Conservation (phyloP, 2,329 filamentous ascomycete genomes). For the Truncatella angustata region DNA sequence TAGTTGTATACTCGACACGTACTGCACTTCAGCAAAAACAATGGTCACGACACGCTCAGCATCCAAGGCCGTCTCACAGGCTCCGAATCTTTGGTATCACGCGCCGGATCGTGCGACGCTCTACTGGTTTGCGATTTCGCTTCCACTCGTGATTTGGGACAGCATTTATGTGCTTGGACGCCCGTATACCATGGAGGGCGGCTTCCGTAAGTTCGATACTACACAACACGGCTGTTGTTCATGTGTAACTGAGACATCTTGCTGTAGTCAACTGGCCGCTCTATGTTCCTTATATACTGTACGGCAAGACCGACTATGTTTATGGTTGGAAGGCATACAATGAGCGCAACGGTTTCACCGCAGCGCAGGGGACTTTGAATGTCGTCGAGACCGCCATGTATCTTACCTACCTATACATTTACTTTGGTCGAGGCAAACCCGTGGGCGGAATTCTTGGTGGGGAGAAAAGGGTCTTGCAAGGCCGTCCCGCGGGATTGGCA, state of each 20-base stretch:
- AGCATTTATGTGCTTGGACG: constrained; percentile 74
- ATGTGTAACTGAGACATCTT: neutral
- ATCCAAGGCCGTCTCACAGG: constrained; percentile 9
- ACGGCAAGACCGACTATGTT: constrained; percentile 75
- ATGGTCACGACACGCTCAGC: constrained; percentile 30
- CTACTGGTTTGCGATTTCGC: constrained; percentile 70
- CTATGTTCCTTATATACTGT: constrained; percentile 76
- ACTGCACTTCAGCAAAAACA: too few species aligned
- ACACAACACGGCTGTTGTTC: neutral
- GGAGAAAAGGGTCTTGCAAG: constrained; percentile 34
- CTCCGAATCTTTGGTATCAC: constrained; percentile 38
- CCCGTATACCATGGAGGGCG: constrained; percentile 79
- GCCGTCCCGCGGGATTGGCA: constrained; percentile 42
- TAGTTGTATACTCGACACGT: too few species aligned
- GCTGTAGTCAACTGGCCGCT: constrained; percentile 63
- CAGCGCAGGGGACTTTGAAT: constrained; percentile 71
- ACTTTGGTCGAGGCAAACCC: constrained; percentile 24
- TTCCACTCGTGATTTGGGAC: constrained; percentile 83
- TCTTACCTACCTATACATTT: constrained; percentile 48
- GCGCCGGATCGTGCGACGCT: constrained; percentile 47
- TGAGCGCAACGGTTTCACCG: constrained; percentile 69
- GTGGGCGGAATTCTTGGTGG: constrained; percentile 16
- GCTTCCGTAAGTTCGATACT: constrained; percentile 36
- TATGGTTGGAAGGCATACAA: constrained; percentile 77
- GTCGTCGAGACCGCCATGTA: constrained; percentile 67